A percentile compares a stretch with the other conserved stretches of the same genome.
These are phyloP conservation scores for Mariannaea elegans DNA, from an alignment of 2,329 filamentous ascomycete genomes.

Conservation along the genomic window DNA sequence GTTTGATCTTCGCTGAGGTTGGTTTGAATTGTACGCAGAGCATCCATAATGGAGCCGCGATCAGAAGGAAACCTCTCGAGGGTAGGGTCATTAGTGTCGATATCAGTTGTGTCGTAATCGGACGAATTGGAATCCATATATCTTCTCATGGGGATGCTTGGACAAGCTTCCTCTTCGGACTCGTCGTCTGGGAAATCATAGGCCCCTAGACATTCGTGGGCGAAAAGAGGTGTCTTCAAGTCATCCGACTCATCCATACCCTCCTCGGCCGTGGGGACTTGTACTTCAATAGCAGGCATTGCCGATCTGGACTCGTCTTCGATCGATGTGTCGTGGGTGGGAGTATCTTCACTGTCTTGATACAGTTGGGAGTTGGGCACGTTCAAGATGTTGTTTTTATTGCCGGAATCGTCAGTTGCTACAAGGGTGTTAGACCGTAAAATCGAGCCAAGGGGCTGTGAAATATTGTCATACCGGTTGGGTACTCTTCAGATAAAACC, in stretches of 20 bases:
- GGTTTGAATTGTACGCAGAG: conserved; percentile 56
- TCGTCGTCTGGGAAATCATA: conserved; percentile 48
- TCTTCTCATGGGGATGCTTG: conserved; percentile 28
- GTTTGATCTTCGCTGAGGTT: conserved; percentile 52
- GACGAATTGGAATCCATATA: conserved; percentile 27
- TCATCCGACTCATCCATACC: conserved; percentile 28
- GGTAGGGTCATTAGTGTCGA: conserved; percentile 57
- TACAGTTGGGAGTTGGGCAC: conserved; percentile 30
- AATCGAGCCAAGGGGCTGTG: not conserved
- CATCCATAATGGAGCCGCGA: conserved; percentile 54
- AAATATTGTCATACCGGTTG: conserved; percentile 61
- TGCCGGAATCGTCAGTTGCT: conserved; percentile 56
- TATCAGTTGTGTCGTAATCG: conserved; percentile 26
- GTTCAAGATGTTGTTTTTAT: conserved; percentile 58
- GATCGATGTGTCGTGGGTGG: conserved; percentile 21
- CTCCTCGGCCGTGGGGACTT: conserved; percentile 3
- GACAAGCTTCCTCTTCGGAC: conserved; percentile 39
- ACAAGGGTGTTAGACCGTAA: not conserved
- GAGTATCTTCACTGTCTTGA: conserved; percentile 21
- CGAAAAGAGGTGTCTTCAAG: conserved; percentile 52
- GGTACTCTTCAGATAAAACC: conserved; percentile 70
- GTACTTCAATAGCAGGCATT: not conserved
- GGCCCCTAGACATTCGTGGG: conserved; percentile 57
- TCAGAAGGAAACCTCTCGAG: conserved; percentile 59
- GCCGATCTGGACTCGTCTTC: conserved; percentile 3